Evolutionary conservation across 1,284 basidiomycete species (phyloP).

Genomic region (Pseudozyma tsukubaensis): DNA sequence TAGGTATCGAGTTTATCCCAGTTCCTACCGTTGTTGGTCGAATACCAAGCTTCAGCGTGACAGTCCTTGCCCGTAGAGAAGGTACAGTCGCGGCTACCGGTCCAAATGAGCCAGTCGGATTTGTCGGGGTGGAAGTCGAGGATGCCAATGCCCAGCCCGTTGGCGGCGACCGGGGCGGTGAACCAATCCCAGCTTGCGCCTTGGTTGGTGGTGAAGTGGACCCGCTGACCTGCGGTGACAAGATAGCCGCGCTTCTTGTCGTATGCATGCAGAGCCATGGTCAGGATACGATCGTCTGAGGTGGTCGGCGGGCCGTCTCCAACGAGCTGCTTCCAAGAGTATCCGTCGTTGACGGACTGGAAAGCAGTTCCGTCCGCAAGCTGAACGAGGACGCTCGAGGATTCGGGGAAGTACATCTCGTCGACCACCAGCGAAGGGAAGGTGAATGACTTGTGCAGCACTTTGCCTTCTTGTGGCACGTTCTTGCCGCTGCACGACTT

Average conservation of each 20-base stretch:
- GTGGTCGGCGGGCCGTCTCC: slow-evolving; percentile 70
- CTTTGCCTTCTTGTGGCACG: slow-evolving; percentile 68
- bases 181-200: slow-evolving; percentile 80
- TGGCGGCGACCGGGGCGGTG: slow-evolving; percentile 78
- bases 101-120: slow-evolving; percentile 90
- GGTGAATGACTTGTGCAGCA: slow-evolving; percentile 72
- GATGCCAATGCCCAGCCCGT: slow-evolving; percentile 80
- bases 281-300: slow-evolving; percentile 70
- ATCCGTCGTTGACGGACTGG: slow-evolving; percentile 95
- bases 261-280: slow-evolving; percentile 86
- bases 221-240: slow-evolving; percentile 77
- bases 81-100: slow-evolving; percentile 78
- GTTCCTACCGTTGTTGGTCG: slow-evolving; percentile 74
- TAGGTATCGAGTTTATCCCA: slow-evolving; percentile 87
- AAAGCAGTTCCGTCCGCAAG: slow-evolving; percentile 82
- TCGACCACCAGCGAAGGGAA: slow-evolving; percentile 80
- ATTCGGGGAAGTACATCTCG: slow-evolving; percentile 80
- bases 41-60: slow-evolving; percentile 61
- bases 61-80: slow-evolving; percentile 63
- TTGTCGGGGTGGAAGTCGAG: slow-evolving; percentile 86
- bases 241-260: slow-evolving; percentile 86
- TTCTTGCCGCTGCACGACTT: slow-evolving; percentile 77
- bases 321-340: slow-evolving; percentile 79
- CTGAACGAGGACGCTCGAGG: slow-evolving; percentile 84
- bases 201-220: slow-evolving; percentile 83